Evolutionary conservation across 2,329 filamentous ascomycete genomes (phyloP).

Genomic region (Helotiales sp.): DNA sequence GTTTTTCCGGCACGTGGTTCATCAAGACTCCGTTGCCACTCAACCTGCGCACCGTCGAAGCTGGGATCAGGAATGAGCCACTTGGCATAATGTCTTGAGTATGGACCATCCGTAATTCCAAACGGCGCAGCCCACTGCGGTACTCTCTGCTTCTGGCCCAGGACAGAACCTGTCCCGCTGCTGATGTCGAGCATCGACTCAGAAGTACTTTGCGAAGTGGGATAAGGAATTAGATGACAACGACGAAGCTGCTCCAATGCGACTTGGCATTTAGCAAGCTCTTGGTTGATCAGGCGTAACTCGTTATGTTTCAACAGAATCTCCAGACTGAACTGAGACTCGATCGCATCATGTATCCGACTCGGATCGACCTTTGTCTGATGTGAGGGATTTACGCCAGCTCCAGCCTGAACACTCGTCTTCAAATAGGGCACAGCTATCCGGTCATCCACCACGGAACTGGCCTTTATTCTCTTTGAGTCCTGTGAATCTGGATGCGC

Average conservation of each 20-base stretch:
- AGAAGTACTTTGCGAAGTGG: slow-evolving; percentile 66
- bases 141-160: slow-evolving; percentile 63
- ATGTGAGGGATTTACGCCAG: slow-evolving; percentile 2
- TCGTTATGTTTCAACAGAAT: slow-evolving; percentile 94
- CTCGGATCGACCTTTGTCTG: slow-evolving; percentile 24
- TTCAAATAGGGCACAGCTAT: not conserved
- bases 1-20: slow-evolving; percentile 39
- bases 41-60: slow-evolving; percentile 70
- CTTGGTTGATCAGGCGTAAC: slow-evolving; percentile 89
- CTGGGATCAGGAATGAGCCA: slow-evolving; percentile 89
- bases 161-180: slow-evolving; percentile 70
- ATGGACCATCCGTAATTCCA: slow-evolving; percentile 88
- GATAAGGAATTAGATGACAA: slow-evolving; percentile 89
- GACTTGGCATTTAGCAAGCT: slow-evolving; percentile 92
- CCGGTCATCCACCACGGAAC: slow-evolving; percentile 14
- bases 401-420: not conserved
- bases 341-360: slow-evolving; percentile 51
- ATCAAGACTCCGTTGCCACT: slow-evolving; percentile 32
- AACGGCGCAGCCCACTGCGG: slow-evolving; percentile 83
- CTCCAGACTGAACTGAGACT: slow-evolving; percentile 86
- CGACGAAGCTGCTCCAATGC: slow-evolving; percentile 91
- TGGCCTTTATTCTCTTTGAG: slow-evolving; percentile 35
- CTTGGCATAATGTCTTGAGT: slow-evolving; percentile 90
- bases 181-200: slow-evolving; percentile 70
- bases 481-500: slow-evolving; percentile 25